Evolutionary conservation across 2,329 filamentous ascomycete genomes (phyloP).

Genomic region (Elsinoe arachidis): DNA sequence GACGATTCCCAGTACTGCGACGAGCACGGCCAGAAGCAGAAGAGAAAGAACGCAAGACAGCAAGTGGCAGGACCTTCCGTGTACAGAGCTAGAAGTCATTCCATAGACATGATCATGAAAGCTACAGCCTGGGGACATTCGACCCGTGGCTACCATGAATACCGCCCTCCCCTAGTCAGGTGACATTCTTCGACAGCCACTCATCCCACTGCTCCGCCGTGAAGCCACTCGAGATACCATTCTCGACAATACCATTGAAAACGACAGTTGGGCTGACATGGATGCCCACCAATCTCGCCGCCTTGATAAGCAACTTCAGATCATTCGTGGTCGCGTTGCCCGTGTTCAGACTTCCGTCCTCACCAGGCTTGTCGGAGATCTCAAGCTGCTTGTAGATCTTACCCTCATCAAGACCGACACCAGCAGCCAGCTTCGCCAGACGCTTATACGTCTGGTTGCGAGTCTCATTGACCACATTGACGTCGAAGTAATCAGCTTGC

Average conservation of each 20-base stretch:
- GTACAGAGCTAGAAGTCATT: conserved; percentile 41
- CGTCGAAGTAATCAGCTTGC: conserved; percentile 77
- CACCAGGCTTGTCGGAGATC: conserved; percentile 57
- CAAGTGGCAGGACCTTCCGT: conserved; percentile 86
- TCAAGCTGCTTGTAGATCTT: conserved; percentile 60
- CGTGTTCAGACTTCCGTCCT: conserved; percentile 61
- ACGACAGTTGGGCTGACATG: conserved; percentile 89
- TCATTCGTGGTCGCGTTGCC: conserved; percentile 81
- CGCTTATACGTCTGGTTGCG: conserved; percentile 77
- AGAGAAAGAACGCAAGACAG: conserved; percentile 96
- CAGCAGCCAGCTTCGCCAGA: conserved; percentile 62
- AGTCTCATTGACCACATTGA: conserved; percentile 70
- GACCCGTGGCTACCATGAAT: not conserved
- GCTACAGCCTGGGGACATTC: not conserved
- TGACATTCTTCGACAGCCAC: conserved; percentile 62
- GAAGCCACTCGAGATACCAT: conserved; percentile 71
- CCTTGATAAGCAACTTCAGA: conserved; percentile 72
- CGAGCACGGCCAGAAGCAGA: conserved; percentile 90
- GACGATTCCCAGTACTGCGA: conserved; percentile 64
- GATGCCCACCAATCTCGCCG: conserved; percentile 64
- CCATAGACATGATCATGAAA: conserved; percentile 1
- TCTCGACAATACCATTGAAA: conserved; percentile 73
- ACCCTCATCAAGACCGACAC: conserved; percentile 62
- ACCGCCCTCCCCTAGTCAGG: conserved; percentile 31
- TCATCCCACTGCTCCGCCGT: conserved; percentile 73